Evolutionary conservation across 768 basidiomycete species (phyloP).

Genomic region (Inosperma sp.): DNA sequence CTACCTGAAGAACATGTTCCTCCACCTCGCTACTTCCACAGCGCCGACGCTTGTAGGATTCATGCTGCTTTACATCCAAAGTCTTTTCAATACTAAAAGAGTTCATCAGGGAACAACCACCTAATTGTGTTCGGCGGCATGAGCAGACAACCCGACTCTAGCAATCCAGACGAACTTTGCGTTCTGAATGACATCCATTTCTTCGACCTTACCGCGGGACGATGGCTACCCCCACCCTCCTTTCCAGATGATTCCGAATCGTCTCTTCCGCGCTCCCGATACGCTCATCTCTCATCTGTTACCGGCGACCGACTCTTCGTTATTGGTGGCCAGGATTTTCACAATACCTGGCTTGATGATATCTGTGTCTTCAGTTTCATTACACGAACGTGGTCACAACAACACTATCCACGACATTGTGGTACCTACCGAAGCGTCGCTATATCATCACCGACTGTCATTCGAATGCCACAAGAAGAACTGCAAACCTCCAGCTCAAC

Average conservation of each 20-base stretch:
- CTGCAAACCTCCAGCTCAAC: slow-evolving; percentile 36
- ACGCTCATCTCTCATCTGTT: slow-evolving; percentile 90
- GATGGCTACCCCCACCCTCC: slow-evolving; percentile 60
- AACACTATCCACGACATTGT: slow-evolving; percentile 86
- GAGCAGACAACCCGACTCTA: slow-evolving; percentile 71
- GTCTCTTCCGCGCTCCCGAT: slow-evolving; percentile 76
- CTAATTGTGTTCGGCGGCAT: slow-evolving; percentile 95
- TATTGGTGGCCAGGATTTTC: slow-evolving; percentile 93
- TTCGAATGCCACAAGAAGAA: slow-evolving; percentile 69
- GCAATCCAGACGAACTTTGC: slow-evolving; percentile 73
- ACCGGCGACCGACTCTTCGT: slow-evolving; percentile 81
- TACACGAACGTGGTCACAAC: slow-evolving; percentile 70
- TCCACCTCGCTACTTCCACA: slow-evolving; percentile 90
- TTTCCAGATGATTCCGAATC: slow-evolving; percentile 38
- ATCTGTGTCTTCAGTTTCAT: slow-evolving; percentile 84
- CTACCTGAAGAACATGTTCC: slow-evolving; percentile 68
- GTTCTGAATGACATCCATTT: slow-evolving; percentile 93
- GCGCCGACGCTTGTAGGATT: slow-evolving; percentile 81
- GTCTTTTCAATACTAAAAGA: slow-evolving; percentile 1
- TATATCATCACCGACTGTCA: slow-evolving; percentile 62
- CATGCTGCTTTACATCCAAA: slow-evolving; percentile 24
- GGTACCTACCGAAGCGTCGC: slow-evolving; percentile 95
- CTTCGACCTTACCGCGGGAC: slow-evolving; percentile 67
- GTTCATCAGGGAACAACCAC: slow-evolving; percentile 71
- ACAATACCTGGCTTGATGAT: slow-evolving; percentile 91